Evolutionary conservation across 2,329 filamentous ascomycete species (phyloP), one percentile per base, ranked within the genome.

Genomic region (Chaetomium olivaceum): DNA sequence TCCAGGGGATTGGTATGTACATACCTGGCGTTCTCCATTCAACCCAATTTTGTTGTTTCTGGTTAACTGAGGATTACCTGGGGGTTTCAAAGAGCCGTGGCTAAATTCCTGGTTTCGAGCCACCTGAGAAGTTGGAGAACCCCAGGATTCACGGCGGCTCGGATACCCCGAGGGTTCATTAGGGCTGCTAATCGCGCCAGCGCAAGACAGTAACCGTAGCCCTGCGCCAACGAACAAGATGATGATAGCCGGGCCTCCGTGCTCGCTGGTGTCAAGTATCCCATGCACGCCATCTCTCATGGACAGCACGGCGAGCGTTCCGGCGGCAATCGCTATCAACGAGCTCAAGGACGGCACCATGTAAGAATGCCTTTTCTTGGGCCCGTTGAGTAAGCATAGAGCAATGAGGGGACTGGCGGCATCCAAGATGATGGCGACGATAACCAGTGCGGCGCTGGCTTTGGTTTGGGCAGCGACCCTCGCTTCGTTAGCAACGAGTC

Each of bases 211-310:
- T 9, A 51, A 25, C n/a, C 46, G 36, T 9, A 62, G 9, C 6
- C 58, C 65, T 5, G 62, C 64, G 11, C 46, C 64, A 31, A 68
- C 39, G 19, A 66, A 68, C 39, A 68, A 7, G 39, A 66, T 46
- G 19, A 68, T 52, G 19, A 64, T 56, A 5, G 57, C 55, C 4
- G 62, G 43, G 31, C 64, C 64, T 14, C 46, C 64, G 25, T 62
- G 23, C 43, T 61, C 67, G 14, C 54, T 29, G 6, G 25, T 57
- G 27, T 39, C 48, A 12, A 36, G 29, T 16, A 54, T 55, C 6
- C 62, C 62, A 14, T 64, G 67, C 29, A 67, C 51, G n/a, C 67
- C 64, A 14, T 65, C 52, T 5, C 51, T 43, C 67, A 68, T 63
- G 4, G 62, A 57, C 51, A 67, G 14, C 0, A 61, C 21, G 4